Conservation (phyloP, 352 stramenopile genomes). For the Globisporangium rhizosaccharum region DNA sequence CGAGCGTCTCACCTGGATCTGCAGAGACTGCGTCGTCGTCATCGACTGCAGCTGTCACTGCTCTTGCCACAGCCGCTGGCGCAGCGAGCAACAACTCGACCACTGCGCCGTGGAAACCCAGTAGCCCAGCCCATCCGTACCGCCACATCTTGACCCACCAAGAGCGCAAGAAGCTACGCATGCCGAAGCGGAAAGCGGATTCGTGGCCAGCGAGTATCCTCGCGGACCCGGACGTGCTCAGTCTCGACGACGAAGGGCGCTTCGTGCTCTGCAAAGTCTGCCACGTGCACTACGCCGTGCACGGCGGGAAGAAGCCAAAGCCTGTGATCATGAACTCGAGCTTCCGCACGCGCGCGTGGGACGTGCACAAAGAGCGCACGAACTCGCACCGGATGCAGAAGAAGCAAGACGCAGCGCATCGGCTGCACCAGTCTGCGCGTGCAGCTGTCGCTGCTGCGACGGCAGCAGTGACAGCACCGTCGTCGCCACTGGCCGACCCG, state of each 20-base stretch:
- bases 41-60: background rate
- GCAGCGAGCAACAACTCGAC: constrained; percentile 1
- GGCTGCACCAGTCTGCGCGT: constrained; percentile 16
- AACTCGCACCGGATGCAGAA: constrained; percentile 75
- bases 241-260: constrained; percentile 68
- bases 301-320: constrained; percentile 77
- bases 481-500: background rate
- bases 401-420: constrained; percentile 27
- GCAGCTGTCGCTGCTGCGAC: constrained; percentile 10
- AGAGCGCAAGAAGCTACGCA: constrained; percentile 37
- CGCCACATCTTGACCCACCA: constrained; percentile 31
- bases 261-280: constrained; percentile 82
- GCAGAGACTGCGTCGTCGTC: constrained; percentile 1
- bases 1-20: constrained; percentile 1
- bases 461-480: constrained; percentile 3
- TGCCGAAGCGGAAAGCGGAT: constrained; percentile 78
- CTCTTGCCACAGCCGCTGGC: background rate
- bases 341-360: constrained; percentile 72
- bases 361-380: constrained; percentile 78
- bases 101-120: background rate
- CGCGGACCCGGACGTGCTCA: constrained; percentile 64
- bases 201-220: constrained; percentile 69
- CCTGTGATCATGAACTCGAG: constrained; percentile 82
- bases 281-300: constrained; percentile 74
- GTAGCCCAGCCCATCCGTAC: background rate